These are phyloP conservation scores for Geopyxis carbonaria DNA, from an alignment of 495 filamentous ascomycete species.

Conservation along the genomic window DNA sequence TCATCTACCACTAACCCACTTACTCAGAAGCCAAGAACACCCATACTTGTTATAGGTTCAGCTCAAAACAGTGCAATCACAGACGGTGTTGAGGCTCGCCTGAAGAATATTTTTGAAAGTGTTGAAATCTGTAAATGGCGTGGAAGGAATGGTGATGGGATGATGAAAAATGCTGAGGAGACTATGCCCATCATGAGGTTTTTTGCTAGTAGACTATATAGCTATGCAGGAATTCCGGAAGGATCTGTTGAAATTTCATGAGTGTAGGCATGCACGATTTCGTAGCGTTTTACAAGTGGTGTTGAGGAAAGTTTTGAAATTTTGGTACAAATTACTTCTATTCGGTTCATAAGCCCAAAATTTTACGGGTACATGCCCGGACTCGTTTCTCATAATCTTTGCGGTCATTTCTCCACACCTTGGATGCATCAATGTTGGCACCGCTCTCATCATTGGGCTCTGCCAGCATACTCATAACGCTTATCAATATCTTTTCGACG, in stretches of 20 bases:
- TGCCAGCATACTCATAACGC: slow-evolving; percentile 82
- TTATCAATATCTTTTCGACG: slow-evolving; percentile 84
- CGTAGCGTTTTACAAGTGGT: not conserved
- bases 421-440: slow-evolving; percentile 83
- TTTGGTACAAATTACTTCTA: not conserved
- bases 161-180: slow-evolving; percentile 72
- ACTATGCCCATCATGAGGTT: slow-evolving; percentile 89
- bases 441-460: slow-evolving; percentile 91
- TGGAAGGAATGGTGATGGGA: slow-evolving; percentile 52
- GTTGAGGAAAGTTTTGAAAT: not conserved
- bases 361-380: slow-evolving; percentile 66
- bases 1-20: slow-evolving; percentile 26
- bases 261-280: not conserved
- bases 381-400: slow-evolving; percentile 59
- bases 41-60: slow-evolving; percentile 56
- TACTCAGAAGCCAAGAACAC: slow-evolving; percentile 44
- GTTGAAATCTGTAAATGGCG: slow-evolving; percentile 61
- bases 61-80: slow-evolving; percentile 45
- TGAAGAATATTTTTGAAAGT: slow-evolving; percentile 51
- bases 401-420: slow-evolving; percentile 68
- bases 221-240: slow-evolving; percentile 23
- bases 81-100: slow-evolving; percentile 39
- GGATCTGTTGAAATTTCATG: slow-evolving; percentile 17
- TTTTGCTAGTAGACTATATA: slow-evolving; percentile 59
- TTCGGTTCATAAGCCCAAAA: slow-evolving; percentile 13